phyloP scores from a whole-genome alignment of 345 rosid genomes.

The Brassica incana region DNA sequence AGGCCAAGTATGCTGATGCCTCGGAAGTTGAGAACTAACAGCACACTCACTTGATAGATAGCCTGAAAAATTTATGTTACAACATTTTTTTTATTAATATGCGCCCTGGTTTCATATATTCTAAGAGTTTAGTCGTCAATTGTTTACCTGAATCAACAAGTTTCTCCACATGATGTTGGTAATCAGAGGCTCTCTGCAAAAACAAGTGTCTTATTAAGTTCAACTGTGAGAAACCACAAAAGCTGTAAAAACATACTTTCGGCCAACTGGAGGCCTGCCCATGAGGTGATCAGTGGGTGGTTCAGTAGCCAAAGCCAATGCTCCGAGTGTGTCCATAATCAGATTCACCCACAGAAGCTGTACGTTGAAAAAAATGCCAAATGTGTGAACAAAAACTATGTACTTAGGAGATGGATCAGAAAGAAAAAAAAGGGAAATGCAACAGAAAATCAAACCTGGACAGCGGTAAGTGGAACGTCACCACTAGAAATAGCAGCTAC shows the following conservation, averaged over 20 bases:
- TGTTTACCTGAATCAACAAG: conserved; percentile 75
- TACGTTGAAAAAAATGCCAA: not conserved
- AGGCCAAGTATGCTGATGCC: conserved; percentile 64
- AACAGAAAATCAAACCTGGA: conserved; percentile 60
- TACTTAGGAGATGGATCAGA: not conserved
- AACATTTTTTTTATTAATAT: not conserved
- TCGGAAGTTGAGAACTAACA: conserved; percentile 70
- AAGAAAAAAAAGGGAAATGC: not conserved
- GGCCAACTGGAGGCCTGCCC: conserved; percentile 93
- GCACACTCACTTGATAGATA: conserved; percentile 69
- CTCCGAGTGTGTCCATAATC: conserved; percentile 99
- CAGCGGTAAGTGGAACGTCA: conserved; percentile 94
- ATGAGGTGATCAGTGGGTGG: conserved; percentile 95
- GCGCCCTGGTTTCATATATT: not conserved
- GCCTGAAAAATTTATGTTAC: conserved; percentile 49
- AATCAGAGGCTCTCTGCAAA: conserved; percentile 77
- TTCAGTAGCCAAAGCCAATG: conserved; percentile 97
- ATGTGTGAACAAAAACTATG: not conserved
- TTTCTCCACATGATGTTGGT: conserved; percentile 99
- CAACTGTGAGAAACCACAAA: not conserved
- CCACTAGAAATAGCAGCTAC: conserved; percentile 96
- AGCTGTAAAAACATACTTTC: conserved; percentile 58
- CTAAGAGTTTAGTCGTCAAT: not conserved
- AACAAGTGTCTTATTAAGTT: not conserved
- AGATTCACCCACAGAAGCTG: conserved; percentile 99